Evolutionary conservation across 306 rosid species (phyloP), one percentile per base, ranked within the genome.

Genomic region (Malus asiatica): DNA sequence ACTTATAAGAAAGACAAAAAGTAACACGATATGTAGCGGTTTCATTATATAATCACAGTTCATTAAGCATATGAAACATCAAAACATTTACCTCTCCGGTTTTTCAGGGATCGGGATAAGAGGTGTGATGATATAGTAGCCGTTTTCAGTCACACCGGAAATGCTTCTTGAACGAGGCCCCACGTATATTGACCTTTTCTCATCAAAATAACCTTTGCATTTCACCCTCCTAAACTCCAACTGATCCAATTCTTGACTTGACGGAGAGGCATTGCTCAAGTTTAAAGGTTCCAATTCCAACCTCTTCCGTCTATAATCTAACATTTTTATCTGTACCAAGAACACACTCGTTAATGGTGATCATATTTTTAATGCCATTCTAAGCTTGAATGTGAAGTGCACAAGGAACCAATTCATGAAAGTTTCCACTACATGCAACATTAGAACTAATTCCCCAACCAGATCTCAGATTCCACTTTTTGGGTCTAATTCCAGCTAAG

Each of bases 121-220:
- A 76, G 99, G 97, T 59, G 97, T 92, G 72, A 92, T 87, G 74
- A 95, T 83, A 82, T 74, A 92, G 89, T 95, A 87, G 77, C 99
- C 99, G 71, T 95, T 95, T 84, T 92, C 97, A 25, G 97, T 90
- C 73, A 95, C 86, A 79, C 99, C 97, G 15, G 98, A 95, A 86
- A 95, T 92, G 86, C 97, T 95, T 88, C 99, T 87, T 72, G 97
- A 92, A 66, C 99, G 97, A 68, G 99, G 97, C 48, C 97, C 99
- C 53, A 95, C 86, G n/a, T 66, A 92, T 79, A 92, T 86, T 58
- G 97, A 92, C 35, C 77, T 90, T 77, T 83, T 80, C 79, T 92
- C 97, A 84, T 95, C 90, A 78, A 89, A 90, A 80, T 82, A 80
- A 59, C 99, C 97, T 74, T 81, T 84, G 79, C 91, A 88, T 16